Evolutionary conservation across 768 basidiomycete species (phyloP).

Genomic region (Mycena epipterygia): DNA sequence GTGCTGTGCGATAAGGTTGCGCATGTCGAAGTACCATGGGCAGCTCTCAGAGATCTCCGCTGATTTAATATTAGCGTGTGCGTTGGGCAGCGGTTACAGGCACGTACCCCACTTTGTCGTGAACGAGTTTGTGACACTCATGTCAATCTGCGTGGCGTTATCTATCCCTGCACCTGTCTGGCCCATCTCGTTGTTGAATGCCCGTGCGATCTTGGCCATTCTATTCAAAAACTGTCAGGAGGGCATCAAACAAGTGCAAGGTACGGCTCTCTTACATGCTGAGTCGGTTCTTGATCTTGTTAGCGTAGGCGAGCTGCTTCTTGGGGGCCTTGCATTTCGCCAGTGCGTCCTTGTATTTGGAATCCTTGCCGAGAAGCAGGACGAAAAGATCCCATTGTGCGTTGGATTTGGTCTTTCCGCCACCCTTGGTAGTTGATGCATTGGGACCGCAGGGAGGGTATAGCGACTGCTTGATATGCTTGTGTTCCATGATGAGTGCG

Average conservation of each 20-base stretch:
- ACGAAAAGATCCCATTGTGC: background rate
- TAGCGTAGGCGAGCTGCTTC: background rate
- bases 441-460: slow-evolving; percentile 7
- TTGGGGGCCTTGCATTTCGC: background rate
- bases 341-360: background rate
- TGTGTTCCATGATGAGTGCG: background rate
- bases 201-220: background rate
- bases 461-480: background rate
- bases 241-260: background rate
- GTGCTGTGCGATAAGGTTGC: background rate
- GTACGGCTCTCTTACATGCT: background rate
- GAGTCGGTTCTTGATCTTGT: slow-evolving; percentile 15
- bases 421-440: background rate
- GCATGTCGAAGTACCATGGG: slow-evolving; percentile 11
- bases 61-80: background rate
- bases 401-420: background rate
- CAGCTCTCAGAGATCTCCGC: background rate
- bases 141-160: background rate
- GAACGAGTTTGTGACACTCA: too few species aligned
- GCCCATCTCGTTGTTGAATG: background rate
- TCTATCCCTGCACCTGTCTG: background rate
- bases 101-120: too few species aligned
- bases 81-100: background rate
- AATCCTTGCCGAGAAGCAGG: background rate
- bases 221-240: background rate